Conservation (phyloP, 2,329 filamentous ascomycete genomes). For the Alternaria dauci region DNA sequence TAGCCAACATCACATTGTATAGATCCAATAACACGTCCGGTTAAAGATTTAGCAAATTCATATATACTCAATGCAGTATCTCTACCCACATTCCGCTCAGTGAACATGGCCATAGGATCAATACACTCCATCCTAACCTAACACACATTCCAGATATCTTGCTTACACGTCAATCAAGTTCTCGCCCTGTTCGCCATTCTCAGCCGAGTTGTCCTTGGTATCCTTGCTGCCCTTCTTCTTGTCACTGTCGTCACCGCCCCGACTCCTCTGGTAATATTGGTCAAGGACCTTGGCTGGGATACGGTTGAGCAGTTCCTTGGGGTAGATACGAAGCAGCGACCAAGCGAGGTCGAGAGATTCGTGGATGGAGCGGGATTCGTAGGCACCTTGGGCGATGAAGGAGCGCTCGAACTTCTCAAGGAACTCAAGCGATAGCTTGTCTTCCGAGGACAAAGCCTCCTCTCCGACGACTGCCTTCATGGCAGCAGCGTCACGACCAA, state of each 20-base stretch:
- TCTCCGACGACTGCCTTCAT: conserved; percentile 99
- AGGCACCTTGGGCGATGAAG: conserved; percentile 90
- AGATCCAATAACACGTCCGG: neutral
- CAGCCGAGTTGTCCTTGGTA: conserved; percentile 54
- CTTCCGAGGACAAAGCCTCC: conserved; percentile 92
- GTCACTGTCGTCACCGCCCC: conserved; percentile 47
- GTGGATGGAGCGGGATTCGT: conserved; percentile 89
- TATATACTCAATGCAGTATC: conserved; percentile 34
- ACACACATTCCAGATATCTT: conserved; percentile 10
- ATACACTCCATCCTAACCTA: conserved; percentile 7
- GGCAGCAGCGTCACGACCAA: conserved; percentile 94
- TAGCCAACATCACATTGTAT: neutral
- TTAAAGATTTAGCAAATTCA: conserved; percentile 14
- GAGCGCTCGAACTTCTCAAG: conserved; percentile 97
- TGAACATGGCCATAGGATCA: conserved; percentile 12
- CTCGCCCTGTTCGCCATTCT: conserved; percentile 43
- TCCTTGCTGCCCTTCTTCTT: conserved; percentile 51
- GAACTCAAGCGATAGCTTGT: conserved; percentile 98
- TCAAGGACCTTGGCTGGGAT: conserved; percentile 64
- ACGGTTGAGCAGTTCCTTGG: conserved; percentile 96
- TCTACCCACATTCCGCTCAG: conserved; percentile 25
- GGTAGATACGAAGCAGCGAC: conserved; percentile 95
- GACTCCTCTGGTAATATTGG: conserved; percentile 59
- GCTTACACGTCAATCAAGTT: conserved; percentile 52
- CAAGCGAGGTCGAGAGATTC: conserved; percentile 96